phyloP scores from a whole-genome alignment of 2,329 filamentous ascomycete species.

The Aspergillus calidoustus region DNA sequence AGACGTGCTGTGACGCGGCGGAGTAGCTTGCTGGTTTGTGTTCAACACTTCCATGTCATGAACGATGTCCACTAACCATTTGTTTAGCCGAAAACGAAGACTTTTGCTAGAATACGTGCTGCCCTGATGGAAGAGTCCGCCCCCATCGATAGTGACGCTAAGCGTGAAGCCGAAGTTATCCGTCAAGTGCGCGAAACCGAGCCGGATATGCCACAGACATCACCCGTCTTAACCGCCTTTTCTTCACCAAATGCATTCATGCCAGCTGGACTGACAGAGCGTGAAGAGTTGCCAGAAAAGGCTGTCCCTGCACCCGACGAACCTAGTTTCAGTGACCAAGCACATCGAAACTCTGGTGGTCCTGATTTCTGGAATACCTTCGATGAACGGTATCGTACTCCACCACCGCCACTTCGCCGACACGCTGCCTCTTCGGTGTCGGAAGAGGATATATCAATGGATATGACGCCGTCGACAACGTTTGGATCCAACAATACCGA shows the following conservation, averaged over 20 bases:
- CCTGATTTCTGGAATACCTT: constrained; percentile 80
- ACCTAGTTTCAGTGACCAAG: constrained; percentile 76
- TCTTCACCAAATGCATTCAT: constrained; percentile 56
- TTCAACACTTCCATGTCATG: not conserved
- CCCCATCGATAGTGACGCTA: constrained; percentile 85
- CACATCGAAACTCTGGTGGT: constrained; percentile 71
- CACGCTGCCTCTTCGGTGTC: constrained; percentile 56
- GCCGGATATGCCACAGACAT: constrained; percentile 58
- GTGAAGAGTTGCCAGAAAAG: constrained; percentile 30
- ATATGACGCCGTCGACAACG: constrained; percentile 44
- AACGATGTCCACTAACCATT: constrained; percentile 5
- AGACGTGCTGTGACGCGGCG: constrained; percentile 81
- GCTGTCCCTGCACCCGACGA: constrained; percentile 56
- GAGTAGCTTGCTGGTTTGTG: constrained; percentile 81
- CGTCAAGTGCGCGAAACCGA: constrained; percentile 93
- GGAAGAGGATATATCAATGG: constrained; percentile 46
- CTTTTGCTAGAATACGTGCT: constrained; percentile 89
- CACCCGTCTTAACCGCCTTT: constrained; percentile 45
- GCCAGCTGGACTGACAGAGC: constrained; percentile 19
- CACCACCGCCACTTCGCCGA: constrained; percentile 65
- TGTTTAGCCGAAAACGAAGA: constrained; percentile 87
- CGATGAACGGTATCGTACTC: constrained; percentile 69
- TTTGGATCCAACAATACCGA: constrained; percentile 31
- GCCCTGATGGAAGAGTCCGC: constrained; percentile 86
- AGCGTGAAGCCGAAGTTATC: constrained; percentile 92